Evolutionary conservation across 495 filamentous ascomycete genomes (phyloP).

Genomic region (Geopyxis carbonaria): DNA sequence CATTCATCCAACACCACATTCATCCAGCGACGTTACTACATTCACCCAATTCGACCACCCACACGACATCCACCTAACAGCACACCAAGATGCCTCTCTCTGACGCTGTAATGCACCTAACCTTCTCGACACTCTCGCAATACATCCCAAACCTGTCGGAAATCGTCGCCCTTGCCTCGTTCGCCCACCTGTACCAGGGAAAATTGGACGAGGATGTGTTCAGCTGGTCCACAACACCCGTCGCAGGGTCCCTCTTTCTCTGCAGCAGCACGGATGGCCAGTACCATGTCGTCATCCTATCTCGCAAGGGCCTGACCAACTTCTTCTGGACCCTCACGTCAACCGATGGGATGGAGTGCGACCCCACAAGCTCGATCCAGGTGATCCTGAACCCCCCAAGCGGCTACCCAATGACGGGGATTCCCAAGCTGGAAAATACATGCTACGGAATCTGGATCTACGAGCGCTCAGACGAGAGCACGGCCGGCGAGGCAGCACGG

Average conservation of each 20-base stretch:
- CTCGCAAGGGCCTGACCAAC: conserved; percentile 1
- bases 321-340: conserved; percentile 3
- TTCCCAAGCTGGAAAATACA: background rate
- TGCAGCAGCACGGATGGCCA: background rate
- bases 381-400: background rate
- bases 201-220: background rate
- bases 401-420: background rate
- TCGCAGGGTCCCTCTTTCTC: conserved; percentile 1
- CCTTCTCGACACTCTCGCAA: conserved; percentile 19
- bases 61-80: conserved; percentile 9
- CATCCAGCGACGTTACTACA: background rate
- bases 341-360: too few relatives aligned
- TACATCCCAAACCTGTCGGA: conserved; percentile 18
- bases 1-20: conserved; percentile 11
- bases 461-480: background rate
- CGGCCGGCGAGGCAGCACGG: background rate
- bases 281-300: conserved; percentile 5
- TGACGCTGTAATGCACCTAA: conserved; percentile 5
- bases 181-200: conserved; percentile 18
- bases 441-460: conserved; percentile 4
- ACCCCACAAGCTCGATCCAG: too few relatives aligned
- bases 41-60: background rate
- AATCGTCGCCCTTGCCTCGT: conserved; percentile 19
- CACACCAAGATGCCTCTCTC: conserved; percentile 11
- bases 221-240: background rate